Percentiles rank a stretch among this genome's conserved stretches.
phyloP scores from a whole-genome alignment of 306 rosid genomes.

The Sechiopsis laciniata region DNA sequence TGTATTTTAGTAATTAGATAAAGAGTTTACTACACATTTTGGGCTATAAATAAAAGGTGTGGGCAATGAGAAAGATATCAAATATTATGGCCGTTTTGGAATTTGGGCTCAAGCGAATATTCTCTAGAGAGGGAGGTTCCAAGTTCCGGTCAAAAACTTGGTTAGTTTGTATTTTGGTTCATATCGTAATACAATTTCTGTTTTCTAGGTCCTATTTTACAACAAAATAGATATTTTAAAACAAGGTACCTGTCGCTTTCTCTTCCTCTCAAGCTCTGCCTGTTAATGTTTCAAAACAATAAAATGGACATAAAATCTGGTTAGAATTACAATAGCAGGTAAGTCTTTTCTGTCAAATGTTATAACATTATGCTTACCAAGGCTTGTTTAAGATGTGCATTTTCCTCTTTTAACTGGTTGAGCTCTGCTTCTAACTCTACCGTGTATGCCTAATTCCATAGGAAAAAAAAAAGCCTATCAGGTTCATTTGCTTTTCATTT shows the following conservation, averaged over 20 bases:
- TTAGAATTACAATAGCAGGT: not conserved
- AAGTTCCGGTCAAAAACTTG: no score
- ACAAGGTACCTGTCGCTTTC: slow-evolving; percentile 65
- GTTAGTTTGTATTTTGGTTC: no score
- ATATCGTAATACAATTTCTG: no score
- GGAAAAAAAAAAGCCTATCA: not conserved
- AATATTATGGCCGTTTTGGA: no score
- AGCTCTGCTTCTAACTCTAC: slow-evolving; percentile 85
- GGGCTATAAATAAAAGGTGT: no score
- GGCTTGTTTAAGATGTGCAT: slow-evolving; percentile 60
- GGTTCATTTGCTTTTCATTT: not conserved
- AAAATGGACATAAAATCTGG: not conserved
- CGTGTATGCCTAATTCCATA: slow-evolving; percentile 62
- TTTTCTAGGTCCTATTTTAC: no score
- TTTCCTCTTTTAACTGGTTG: slow-evolving; percentile 66
- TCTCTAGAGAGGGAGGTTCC: no score
- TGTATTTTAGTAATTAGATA: no score
- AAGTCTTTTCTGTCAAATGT: not conserved
- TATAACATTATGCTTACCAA: slow-evolving; percentile 41
- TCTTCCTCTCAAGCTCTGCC: slow-evolving; percentile 61
- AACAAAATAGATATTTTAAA: not conserved
- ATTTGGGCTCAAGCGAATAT: no score
- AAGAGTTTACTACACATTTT: no score
- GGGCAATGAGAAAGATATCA: no score
- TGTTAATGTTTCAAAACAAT: slow-evolving; percentile 28